These are phyloP conservation scores for Penicillium robsamsonii DNA, from an alignment of 495 filamentous ascomycete genomes.

Conservation along the genomic window DNA sequence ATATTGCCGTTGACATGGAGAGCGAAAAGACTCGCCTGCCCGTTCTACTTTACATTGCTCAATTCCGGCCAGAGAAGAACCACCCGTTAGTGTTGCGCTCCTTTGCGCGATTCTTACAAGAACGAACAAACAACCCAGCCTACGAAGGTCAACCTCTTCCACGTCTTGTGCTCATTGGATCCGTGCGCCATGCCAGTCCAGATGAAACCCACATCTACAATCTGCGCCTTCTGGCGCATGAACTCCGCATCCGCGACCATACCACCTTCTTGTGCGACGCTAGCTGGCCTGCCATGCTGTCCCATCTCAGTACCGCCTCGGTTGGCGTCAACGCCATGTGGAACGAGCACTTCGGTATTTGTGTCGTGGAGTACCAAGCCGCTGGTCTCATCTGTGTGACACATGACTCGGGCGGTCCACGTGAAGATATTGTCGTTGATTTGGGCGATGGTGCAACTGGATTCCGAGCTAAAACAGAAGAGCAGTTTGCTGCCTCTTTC, in stretches of 20 bases:
- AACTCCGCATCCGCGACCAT: slow-evolving; percentile 76
- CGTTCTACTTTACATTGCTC: slow-evolving; percentile 84
- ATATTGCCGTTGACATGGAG: slow-evolving; percentile 62
- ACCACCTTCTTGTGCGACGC: slow-evolving; percentile 89
- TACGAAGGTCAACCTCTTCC: slow-evolving; percentile 24
- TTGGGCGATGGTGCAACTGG: slow-evolving; percentile 77
- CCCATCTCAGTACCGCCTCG: slow-evolving; percentile 68
- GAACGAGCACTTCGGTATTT: slow-evolving; percentile 99
- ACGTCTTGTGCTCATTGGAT: slow-evolving; percentile 79
- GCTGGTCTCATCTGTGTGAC: slow-evolving; percentile 90
- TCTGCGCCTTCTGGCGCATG: slow-evolving; percentile 82
- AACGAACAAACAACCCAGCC: slow-evolving; percentile 48
- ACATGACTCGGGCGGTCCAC: slow-evolving; percentile 87
- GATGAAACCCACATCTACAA: slow-evolving; percentile 90
- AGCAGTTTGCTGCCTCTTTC: slow-evolving; percentile 77
- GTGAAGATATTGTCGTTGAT: slow-evolving; percentile 84
- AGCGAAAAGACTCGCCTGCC: slow-evolving; percentile 67
- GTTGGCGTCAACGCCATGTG: slow-evolving; percentile 97
- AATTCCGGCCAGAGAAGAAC: slow-evolving; percentile 97
- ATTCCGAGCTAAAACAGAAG: slow-evolving; percentile 74
- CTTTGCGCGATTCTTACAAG: slow-evolving; percentile 68
- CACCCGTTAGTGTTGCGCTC: slow-evolving; percentile 79
- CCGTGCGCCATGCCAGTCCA: slow-evolving; percentile 71
- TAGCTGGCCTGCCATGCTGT: slow-evolving; percentile 78
- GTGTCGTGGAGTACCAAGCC: slow-evolving; percentile 96